Percentiles rank a stretch among this genome's conserved stretches.
These are phyloP conservation scores for Suillus tomentosus DNA, from an alignment of 768 basidiomycete species.

Conservation along the genomic window DNA sequence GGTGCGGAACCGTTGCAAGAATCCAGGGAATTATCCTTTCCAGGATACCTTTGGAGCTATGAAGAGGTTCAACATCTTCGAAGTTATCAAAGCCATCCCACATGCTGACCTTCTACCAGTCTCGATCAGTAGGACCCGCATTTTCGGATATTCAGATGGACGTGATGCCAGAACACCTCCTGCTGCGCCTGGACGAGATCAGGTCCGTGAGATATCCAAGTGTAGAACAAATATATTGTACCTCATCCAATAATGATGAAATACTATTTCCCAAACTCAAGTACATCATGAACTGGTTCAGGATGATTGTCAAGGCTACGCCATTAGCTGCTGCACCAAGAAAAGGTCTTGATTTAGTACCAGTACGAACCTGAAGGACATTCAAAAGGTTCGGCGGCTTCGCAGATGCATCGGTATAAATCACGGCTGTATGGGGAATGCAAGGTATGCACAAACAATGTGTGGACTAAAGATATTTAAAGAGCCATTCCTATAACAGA, in stretches of 20 bases:
- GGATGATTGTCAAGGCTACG: constrained; percentile 12
- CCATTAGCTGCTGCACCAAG: constrained; percentile 8
- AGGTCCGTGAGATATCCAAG: too few species aligned
- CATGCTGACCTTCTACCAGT: constrained; percentile 46
- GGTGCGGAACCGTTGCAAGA: constrained; percentile 41
- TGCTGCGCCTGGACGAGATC: too few species aligned
- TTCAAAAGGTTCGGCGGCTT: constrained; percentile 7
- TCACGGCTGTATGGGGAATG: background rate
- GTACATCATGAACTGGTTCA: background rate
- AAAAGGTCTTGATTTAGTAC: background rate
- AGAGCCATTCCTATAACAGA: background rate
- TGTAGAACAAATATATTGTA: constrained; percentile 18
- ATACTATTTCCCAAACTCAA: constrained; percentile 41
- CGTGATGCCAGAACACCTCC: constrained; percentile 45
- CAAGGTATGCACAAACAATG: background rate
- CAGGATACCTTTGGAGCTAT: too few species aligned
- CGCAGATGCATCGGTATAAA: background rate
- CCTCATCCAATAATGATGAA: constrained; percentile 59
- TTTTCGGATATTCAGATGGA: constrained; percentile 37
- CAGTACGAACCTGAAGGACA: background rate
- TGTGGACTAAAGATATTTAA: background rate
- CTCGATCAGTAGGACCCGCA: constrained; percentile 43
- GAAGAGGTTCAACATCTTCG: constrained; percentile 4
- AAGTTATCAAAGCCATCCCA: background rate
- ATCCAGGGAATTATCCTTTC: constrained; percentile 50